Conservation (phyloP, 768 basidiomycete species). For the Boletus tylopilopsis region DNA sequence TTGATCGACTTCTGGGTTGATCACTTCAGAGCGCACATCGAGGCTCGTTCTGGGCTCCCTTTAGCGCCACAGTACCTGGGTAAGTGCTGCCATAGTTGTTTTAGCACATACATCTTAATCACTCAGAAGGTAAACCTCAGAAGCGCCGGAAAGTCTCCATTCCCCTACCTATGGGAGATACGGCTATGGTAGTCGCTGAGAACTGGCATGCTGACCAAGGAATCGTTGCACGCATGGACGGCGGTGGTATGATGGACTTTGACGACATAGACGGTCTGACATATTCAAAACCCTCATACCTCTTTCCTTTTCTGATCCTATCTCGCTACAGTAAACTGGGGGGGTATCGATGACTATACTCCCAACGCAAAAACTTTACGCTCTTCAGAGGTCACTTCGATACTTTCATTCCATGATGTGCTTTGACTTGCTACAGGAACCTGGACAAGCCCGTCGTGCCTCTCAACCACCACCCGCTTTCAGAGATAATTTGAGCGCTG, state of each 20-base stretch:
- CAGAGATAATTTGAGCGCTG: conserved; percentile 48
- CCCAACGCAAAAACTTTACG: conserved; percentile 29
- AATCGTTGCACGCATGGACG: conserved; percentile 2
- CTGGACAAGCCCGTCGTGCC: conserved; percentile 75
- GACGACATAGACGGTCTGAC: conserved; percentile 24
- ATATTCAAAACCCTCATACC: background rate
- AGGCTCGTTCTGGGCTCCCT: conserved; percentile 45
- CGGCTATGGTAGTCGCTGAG: background rate
- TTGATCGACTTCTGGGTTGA: conserved; percentile 72
- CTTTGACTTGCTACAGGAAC: conserved; percentile 52
- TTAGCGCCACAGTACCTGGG: conserved; percentile 7
- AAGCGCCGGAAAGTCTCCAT: conserved; percentile 46
- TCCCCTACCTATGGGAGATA: background rate
- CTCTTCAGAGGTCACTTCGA: conserved; percentile 59
- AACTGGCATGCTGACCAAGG: conserved; percentile 16
- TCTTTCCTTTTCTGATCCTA: background rate
- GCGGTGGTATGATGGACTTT: conserved; percentile 19
- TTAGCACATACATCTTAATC: conserved; percentile 2
- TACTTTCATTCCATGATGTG: background rate
- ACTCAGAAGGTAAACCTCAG: conserved; percentile 24
- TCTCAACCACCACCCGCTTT: conserved; percentile 54
- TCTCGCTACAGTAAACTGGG: conserved; percentile 23
- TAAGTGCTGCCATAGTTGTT: conserved; percentile 4
- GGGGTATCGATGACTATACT: conserved; percentile 13
- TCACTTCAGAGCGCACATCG: conserved; percentile 66